These are phyloP conservation scores for Teunomyces funiuensis DNA, from an alignment of 805 yeast species.

Conservation along the genomic window DNA sequence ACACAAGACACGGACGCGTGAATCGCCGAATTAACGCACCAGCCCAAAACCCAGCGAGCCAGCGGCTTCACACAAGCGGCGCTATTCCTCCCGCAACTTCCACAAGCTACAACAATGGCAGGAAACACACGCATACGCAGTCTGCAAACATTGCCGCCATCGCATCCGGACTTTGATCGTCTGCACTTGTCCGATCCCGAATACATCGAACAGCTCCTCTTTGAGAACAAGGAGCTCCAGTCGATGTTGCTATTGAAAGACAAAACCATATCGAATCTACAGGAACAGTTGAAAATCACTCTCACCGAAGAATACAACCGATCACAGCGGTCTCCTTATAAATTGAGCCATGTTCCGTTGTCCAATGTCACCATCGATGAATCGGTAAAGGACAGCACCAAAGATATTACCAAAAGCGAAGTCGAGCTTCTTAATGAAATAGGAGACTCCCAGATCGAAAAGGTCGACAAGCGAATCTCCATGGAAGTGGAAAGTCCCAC, in stretches of 20 bases:
- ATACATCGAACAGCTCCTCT: slow-evolving; percentile 34
- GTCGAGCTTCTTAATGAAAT: slow-evolving; percentile 1
- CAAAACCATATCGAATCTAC: slow-evolving; percentile 7
- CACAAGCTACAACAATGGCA: not conserved
- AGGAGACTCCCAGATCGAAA: slow-evolving; percentile 1
- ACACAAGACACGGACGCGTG: slow-evolving; percentile 1
- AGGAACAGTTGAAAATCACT: slow-evolving; percentile 5
- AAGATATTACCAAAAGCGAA: slow-evolving; percentile 4
- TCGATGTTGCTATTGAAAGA: slow-evolving; percentile 13
- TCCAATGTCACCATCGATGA: not conserved
- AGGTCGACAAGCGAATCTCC: not conserved
- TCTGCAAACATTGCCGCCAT: slow-evolving; percentile 23
- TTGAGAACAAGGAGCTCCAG: slow-evolving; percentile 37
- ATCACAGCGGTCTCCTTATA: slow-evolving; percentile 1
- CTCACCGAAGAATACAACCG: slow-evolving; percentile 1
- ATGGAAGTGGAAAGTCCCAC: not conserved
- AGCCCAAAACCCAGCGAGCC: no score
- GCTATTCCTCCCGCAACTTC: not conserved
- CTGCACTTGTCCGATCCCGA: slow-evolving; percentile 26
- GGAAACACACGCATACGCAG: slow-evolving; percentile 1
- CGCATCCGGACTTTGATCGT: slow-evolving; percentile 37
- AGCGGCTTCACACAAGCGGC: slow-evolving; percentile 1
- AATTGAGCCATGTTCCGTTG: not conserved
- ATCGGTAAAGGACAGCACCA: not conserved
- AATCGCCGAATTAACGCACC: not conserved